These are phyloP conservation scores for Lepiota venenata DNA, from an alignment of 768 basidiomycete genomes.

Conservation along the genomic window DNA sequence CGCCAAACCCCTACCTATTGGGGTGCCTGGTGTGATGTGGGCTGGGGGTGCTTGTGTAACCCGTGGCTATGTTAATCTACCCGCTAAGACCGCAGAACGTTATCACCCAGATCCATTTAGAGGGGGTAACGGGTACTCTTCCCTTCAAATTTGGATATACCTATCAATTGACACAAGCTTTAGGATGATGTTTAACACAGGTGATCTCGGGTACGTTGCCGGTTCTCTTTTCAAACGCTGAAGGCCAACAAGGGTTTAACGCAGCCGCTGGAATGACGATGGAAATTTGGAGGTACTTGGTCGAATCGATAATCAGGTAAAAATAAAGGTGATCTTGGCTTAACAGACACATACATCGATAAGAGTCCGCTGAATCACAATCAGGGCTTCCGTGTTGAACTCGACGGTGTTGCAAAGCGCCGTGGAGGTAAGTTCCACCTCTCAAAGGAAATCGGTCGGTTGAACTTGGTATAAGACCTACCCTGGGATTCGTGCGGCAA, in stretches of 20 bases:
- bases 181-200: conserved; percentile 59
- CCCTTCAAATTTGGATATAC: neutral
- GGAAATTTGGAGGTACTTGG: conserved; percentile 58
- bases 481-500: conserved; percentile 39
- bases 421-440: conserved; percentile 41
- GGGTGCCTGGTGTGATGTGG: conserved; percentile 49
- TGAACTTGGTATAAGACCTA: conserved; percentile 29
- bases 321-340: conserved; percentile 43
- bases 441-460: neutral
- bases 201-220: conserved; percentile 45
- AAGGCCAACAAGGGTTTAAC: conserved; percentile 5
- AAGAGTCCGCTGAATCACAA: neutral
- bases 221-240: neutral
- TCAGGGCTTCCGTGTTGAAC: conserved; percentile 60
- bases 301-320: conserved; percentile 61
- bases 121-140: conserved; percentile 37
- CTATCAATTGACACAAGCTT: conserved; percentile 14
- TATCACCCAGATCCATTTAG: conserved; percentile 50
- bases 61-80: conserved; percentile 52
- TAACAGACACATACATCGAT: neutral
- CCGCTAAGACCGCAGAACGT: conserved; percentile 50
- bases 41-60: conserved; percentile 60
- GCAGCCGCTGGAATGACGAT: conserved; percentile 45
- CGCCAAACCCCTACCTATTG: conserved; percentile 32
- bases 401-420: conserved; percentile 60